Base-by-base conservation (phyloP, 1,139 yeast genomes). In the Suhomyces bokatorum region DNA sequence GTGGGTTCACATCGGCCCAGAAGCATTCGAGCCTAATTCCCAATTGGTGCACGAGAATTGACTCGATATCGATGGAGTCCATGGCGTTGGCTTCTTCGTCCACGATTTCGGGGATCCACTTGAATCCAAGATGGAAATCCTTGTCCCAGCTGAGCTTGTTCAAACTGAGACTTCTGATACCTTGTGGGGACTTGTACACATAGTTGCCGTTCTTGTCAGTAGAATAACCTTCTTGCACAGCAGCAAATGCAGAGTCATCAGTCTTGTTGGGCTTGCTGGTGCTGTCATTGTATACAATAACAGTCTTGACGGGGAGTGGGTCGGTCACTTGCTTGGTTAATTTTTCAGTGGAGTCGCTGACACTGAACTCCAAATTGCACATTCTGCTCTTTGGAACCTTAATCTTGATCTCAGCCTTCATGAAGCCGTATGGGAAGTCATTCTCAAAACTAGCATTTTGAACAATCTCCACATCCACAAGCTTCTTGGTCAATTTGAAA, bases 71-170 rank as follows among this genome's bases (percentile, higher is more conserved):
- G 13, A 59, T 64, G 16, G 60, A 66, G 20, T 66, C 72, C n/a
- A 59, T 64, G 17, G 60, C 65, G 22, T 66, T 71, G 40, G 69
- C 71, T 32, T 77, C 80, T 12, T 26, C n/a, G 12, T 34, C 36
- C 49, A 79, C 72, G 47, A 84, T 71, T 46, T 77, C 77, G 4
- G 95, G 95, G 35, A 86, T 70, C 96, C 96, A 88, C 57, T 86
- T 87, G 45, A 89, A 59, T 2, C 84, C 87, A 40, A 89, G 51
- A 51, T 77, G 85, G 57, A 80, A 85, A 1, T 72, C 67, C 41
- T 69, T 70, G 13, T 76, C 66, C 83, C 88, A 84, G 55, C 77
- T 73, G 30, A 85, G 66, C 58, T 85, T 87, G 59, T 85, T 87
- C 46, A 89, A 61, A 37, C 77, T 77, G 5, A 87, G 56, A 42